phyloP scores from a whole-genome alignment of 2,329 filamentous ascomycete genomes.

The Colletotrichum sp. region DNA sequence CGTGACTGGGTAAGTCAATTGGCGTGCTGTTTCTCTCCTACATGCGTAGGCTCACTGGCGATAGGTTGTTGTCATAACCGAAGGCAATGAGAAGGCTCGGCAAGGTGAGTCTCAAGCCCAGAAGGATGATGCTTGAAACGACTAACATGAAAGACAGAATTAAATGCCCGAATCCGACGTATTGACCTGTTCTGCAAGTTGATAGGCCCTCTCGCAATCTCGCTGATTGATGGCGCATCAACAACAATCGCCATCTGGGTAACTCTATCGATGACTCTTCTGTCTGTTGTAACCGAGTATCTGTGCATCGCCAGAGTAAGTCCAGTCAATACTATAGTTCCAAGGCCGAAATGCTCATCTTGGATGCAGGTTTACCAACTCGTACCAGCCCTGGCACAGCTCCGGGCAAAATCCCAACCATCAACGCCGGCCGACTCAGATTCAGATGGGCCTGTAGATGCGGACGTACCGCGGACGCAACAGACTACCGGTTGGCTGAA shows the following conservation, averaged over 20 bases:
- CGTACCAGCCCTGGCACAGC: conserved; percentile 14
- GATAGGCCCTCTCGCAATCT: conserved; percentile 55
- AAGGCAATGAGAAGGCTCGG: conserved; percentile 35
- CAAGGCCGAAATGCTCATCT: not conserved
- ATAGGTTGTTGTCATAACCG: conserved; percentile 52
- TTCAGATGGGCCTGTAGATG: not conserved
- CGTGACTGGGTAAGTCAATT: not conserved
- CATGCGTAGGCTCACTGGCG: not conserved
- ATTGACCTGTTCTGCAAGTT: conserved; percentile 66
- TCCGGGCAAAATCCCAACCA: not conserved
- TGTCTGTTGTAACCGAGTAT: conserved; percentile 54
- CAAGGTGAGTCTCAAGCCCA: conserved; percentile 6
- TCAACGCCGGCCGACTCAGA: not conserved
- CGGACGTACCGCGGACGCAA: not conserved
- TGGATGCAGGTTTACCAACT: conserved; percentile 27
- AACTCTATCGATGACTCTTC: conserved; percentile 51
- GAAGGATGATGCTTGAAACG: fast-evolving
- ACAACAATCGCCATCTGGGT: conserved; percentile 49
- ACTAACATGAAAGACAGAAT: conserved; percentile 16
- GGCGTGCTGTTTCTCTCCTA: not conserved
- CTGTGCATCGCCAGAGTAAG: conserved; percentile 50
- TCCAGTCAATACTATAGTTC: fast-evolving
- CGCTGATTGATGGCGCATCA: conserved; percentile 51
- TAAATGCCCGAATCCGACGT: conserved; percentile 61
- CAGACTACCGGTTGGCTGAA: not conserved